A percentile compares a stretch with the other conserved stretches of the same genome.
Evolutionary conservation across 2,329 filamentous ascomycete species (phyloP).

Genomic region (Incumbomyces delicatus): DNA sequence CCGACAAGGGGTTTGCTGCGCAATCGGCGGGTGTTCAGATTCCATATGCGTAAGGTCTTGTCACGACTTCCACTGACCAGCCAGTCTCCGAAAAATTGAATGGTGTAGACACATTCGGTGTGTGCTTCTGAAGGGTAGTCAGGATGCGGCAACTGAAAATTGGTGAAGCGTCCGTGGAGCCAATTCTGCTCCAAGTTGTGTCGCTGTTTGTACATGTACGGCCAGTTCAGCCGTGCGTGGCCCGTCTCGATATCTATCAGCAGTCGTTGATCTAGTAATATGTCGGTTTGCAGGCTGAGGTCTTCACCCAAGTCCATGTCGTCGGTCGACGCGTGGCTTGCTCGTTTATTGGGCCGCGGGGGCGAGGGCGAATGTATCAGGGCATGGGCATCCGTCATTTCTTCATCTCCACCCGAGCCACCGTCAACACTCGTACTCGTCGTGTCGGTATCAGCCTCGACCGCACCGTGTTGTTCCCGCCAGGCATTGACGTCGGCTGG

Average conservation of each 20-base stretch:
- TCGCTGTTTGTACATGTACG: slow-evolving; percentile 83
- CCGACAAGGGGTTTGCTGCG: slow-evolving; percentile 62
- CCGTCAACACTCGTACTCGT: slow-evolving; percentile 23
- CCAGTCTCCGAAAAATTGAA: slow-evolving; percentile 77
- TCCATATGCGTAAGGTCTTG: slow-evolving; percentile 79
- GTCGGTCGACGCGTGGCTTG: slow-evolving; percentile 17
- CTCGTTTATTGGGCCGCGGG: slow-evolving; percentile 17
- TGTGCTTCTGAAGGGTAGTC: slow-evolving; percentile 72
- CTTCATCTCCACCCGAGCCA: slow-evolving; percentile 34
- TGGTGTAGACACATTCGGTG: slow-evolving; percentile 84
- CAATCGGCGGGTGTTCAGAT: slow-evolving; percentile 72
- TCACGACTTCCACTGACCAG: slow-evolving; percentile 92
- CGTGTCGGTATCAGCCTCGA: slow-evolving; percentile 37
- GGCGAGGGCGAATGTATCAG: slow-evolving; percentile 10
- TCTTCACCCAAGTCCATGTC: slow-evolving; percentile 15
- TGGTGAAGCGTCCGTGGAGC: slow-evolving; percentile 69
- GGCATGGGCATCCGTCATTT: slow-evolving; percentile 31
- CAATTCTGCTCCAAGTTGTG: slow-evolving; percentile 81
- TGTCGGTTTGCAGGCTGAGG: not conserved
- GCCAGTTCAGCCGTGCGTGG: slow-evolving; percentile 66
- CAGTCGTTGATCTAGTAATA: not conserved
- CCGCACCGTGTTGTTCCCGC: slow-evolving; percentile 38
- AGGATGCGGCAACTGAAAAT: slow-evolving; percentile 86
- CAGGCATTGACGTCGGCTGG: slow-evolving; percentile 26
- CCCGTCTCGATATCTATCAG: slow-evolving; percentile 25